A percentile compares a stretch with the other conserved stretches of the same genome.
Conservation (phyloP, 352 stramenopile genomes). For the Phytophthora lateralis region DNA sequence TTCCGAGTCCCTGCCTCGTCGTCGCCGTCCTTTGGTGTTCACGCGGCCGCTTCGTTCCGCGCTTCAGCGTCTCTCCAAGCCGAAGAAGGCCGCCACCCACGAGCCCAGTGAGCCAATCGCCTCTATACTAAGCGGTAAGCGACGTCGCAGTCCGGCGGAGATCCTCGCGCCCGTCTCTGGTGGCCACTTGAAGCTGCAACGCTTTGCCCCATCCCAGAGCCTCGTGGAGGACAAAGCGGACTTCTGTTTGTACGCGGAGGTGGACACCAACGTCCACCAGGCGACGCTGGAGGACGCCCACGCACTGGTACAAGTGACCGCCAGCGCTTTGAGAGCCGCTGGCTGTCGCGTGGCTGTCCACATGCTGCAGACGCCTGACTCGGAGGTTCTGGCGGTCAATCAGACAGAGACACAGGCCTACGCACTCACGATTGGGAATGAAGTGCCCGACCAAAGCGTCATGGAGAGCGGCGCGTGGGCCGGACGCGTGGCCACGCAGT, state of each 20-base stretch:
- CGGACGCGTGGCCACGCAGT: constrained; percentile 19
- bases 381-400: constrained; percentile 25
- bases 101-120: too few relatives aligned
- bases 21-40: constrained; percentile 18
- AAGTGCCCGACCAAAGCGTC: constrained; percentile 25
- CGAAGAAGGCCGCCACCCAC: constrained; percentile 4
- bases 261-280: not conserved
- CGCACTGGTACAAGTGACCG: constrained; percentile 41
- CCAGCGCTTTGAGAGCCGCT: constrained; percentile 40
- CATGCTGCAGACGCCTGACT: constrained; percentile 36
- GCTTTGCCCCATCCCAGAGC: constrained; percentile 34
- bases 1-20: constrained; percentile 19
- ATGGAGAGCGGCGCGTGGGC: constrained; percentile 18
- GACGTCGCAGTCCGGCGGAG: constrained; percentile 9
- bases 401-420: constrained; percentile 50
- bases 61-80: constrained; percentile 26
- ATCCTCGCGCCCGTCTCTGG: constrained; percentile 4
- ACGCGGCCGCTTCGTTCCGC: constrained; percentile 17
- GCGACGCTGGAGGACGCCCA: constrained; percentile 39
- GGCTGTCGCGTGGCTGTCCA: constrained; percentile 54
- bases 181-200: constrained; percentile 39
- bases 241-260: constrained; percentile 48
- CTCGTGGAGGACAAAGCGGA: constrained; percentile 42
- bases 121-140: constrained; percentile 10
- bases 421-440: constrained; percentile 46